A percentile compares a stretch with the other conserved stretches of the same genome.
phyloP scores from a whole-genome alignment of 148 eudicot species.

The Beta vulgaris region DNA sequence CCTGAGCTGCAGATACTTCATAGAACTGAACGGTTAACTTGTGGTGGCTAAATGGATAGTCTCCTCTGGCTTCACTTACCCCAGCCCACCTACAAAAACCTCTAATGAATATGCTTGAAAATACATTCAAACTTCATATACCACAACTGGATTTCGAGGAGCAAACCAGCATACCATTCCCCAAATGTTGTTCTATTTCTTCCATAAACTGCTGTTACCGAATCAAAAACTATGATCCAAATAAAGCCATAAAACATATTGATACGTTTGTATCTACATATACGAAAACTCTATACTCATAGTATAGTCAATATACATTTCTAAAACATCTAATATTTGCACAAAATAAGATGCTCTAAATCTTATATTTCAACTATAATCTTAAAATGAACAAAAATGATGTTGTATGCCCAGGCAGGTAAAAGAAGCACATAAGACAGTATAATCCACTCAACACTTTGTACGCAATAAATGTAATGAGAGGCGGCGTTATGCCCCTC shows the following conservation, averaged over 20 bases:
- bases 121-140: conserved; percentile 1
- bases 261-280: not conserved
- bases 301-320: not conserved
- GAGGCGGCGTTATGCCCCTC: not conserved
- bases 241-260: too few relatives aligned
- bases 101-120: conserved; percentile 9
- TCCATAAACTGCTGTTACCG: too few relatives aligned
- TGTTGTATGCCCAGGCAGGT: not conserved
- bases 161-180: too few relatives aligned
- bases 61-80: conserved; percentile 83
- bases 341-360: not conserved
- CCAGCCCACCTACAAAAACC: conserved; percentile 78
- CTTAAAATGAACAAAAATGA: too few relatives aligned
- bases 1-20: conserved; percentile 95
- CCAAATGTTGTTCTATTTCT: too few relatives aligned
- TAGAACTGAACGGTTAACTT: conserved; percentile 94
- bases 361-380: not conserved
- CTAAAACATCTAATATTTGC: not conserved
- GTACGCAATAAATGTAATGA: not conserved
- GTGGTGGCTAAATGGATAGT: conserved; percentile 98
- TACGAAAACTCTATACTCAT: not conserved
- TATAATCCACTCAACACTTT: not conserved
- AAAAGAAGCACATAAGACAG: not conserved
- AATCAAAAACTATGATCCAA: too few relatives aligned
- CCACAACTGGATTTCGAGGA: too few relatives aligned